Conservation (phyloP, 768 basidiomycete species). For the Termitomyces sp. region DNA sequence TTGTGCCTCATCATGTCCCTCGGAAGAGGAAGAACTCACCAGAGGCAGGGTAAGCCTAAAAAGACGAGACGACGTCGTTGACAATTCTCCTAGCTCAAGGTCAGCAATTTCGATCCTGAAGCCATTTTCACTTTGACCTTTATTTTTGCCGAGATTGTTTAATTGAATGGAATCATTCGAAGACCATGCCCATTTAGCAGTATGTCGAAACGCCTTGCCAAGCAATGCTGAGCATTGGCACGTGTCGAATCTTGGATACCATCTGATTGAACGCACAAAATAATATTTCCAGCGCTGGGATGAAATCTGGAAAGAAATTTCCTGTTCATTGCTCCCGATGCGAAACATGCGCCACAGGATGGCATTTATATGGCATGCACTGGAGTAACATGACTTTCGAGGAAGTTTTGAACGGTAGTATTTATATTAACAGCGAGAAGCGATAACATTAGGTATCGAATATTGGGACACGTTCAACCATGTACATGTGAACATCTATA, state of each 20-base stretch:
- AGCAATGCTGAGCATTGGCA: not conserved
- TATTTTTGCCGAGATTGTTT: slow-evolving; percentile 23
- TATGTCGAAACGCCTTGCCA: not conserved
- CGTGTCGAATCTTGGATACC: too few species aligned
- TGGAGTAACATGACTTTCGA: not conserved
- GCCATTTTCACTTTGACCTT: slow-evolving; percentile 23
- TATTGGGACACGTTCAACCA: too few species aligned
- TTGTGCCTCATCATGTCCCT: slow-evolving; percentile 5
- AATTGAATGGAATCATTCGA: slow-evolving; percentile 3
- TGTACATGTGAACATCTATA: not conserved
- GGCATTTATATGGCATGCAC: not conserved
- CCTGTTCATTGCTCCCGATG: not conserved
- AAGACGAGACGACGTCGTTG: slow-evolving; percentile 57
- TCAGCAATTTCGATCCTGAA: not conserved
- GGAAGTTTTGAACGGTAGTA: too few species aligned
- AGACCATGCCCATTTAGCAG: not conserved
- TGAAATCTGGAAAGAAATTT: not conserved
- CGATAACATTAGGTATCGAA: too few species aligned
- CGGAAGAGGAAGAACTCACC: slow-evolving; percentile 19
- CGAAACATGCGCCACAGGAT: not conserved
- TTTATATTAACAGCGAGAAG: too few species aligned
- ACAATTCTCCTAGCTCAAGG: slow-evolving; percentile 42
- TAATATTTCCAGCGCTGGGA: not conserved
- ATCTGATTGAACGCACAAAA: too few species aligned
- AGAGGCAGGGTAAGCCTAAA: slow-evolving; percentile 62